These are phyloP conservation scores for Boletus semigastroideus DNA, from an alignment of 1,284 basidiomycete genomes.

Conservation along the genomic window DNA sequence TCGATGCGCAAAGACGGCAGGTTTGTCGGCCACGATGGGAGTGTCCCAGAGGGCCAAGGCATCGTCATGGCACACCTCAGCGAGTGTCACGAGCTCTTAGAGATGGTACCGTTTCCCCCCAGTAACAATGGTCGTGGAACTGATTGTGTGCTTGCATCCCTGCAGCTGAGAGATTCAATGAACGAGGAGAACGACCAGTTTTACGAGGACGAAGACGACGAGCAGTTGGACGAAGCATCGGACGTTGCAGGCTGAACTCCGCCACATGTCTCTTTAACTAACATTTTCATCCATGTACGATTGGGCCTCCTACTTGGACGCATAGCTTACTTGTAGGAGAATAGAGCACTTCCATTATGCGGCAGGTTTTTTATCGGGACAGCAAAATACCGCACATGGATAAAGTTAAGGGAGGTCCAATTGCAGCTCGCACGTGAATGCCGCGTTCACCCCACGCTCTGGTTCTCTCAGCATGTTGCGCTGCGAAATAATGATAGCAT, in stretches of 20 bases:
- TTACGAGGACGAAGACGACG: slow-evolving; percentile 48
- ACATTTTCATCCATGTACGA: not conserved
- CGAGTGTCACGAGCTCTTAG: slow-evolving; percentile 94
- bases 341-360: not conserved
- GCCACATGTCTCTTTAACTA: not conserved
- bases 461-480: not conserved
- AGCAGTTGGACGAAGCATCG: slow-evolving; percentile 17
- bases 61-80: slow-evolving; percentile 95
- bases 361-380: too few relatives aligned
- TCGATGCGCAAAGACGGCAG: slow-evolving; percentile 90
- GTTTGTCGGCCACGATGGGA: slow-evolving; percentile 82
- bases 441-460: not conserved
- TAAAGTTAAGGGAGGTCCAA: too few relatives aligned
- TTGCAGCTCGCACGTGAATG: too few relatives aligned
- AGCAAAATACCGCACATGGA: too few relatives aligned
- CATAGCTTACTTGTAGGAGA: not conserved
- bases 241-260: slow-evolving; percentile 13
- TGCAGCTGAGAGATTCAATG: slow-evolving; percentile 77
- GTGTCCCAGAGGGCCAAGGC: slow-evolving; percentile 94
- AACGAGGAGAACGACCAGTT: slow-evolving; percentile 59
- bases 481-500: slow-evolving; percentile 33
- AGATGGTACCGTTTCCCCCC: slow-evolving; percentile 60
- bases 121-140: not conserved
- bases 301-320: not conserved
- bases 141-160: not conserved